Base-by-base conservation (phyloP, 1,139 yeast genomes). In the Pichia sp. region DNA sequence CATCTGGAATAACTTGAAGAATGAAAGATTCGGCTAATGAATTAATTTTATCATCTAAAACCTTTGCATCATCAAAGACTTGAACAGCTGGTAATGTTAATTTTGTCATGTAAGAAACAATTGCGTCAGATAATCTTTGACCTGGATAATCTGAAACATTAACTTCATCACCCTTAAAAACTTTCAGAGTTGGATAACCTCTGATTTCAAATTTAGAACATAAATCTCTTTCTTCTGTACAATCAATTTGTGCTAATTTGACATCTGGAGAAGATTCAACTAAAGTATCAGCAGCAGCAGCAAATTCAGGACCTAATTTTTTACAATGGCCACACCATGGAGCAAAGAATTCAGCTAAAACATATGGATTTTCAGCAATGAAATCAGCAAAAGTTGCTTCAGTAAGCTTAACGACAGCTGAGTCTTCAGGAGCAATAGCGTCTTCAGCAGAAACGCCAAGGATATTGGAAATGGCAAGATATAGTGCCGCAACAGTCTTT, bases 241-340 rank as follows among this genome's bases (percentile, higher is more conserved):
- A 92, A 70, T 92, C 97, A 55, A 92, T 72, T 71, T 92, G 96
- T 48, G 92, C 97, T 59, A 92, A 73, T 55, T 81, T 77, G 65
- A 90, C 83, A 50, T 78, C 72, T 52, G 84, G 69, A 50, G 77
- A 71, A 52, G 83, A 68, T 40, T 74, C 80, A 54, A 76, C 76
- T 62, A 92, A 74, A 26, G 64, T 57, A 53, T 86, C 83, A 45
- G 98, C 97, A 43, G 97, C 98, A 59, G 76, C 67, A 55, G 84
- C 77, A 63, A 78, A 90, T 67, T 92, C 92, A 43, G 98, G 98
- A 24, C 92, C 97, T 55, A 92, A 74, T 50, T 79, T 79, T 74
- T 92, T 89, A 75, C 98, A 92, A 71, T 92, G 96, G 24, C 98
- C 98, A 74, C 98, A 92, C 98, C 98, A 92, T 62, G 98, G 97